phyloP scores from a whole-genome alignment of 1,139 yeast species.

The Martiniozyma asiatica region DNA sequence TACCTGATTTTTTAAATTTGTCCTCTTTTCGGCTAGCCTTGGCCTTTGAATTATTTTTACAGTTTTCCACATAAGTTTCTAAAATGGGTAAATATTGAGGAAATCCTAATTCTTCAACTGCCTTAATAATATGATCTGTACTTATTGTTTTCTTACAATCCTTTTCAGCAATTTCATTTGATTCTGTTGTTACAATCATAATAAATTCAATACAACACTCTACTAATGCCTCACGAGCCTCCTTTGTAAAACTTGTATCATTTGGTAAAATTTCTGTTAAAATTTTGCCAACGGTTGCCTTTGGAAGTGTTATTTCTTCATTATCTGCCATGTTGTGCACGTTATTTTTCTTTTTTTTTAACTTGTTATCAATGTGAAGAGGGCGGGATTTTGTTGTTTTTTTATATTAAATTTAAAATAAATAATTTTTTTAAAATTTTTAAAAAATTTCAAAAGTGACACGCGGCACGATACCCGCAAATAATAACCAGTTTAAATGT shows the following conservation, averaged over 20 bases:
- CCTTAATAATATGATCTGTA: conserved; percentile 89
- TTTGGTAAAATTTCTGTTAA: conserved; percentile 80
- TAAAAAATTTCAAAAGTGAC: too few species aligned
- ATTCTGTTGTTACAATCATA: conserved; percentile 86
- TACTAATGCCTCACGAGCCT: conserved; percentile 88
- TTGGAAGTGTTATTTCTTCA: conserved; percentile 24
- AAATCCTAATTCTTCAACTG: conserved; percentile 81
- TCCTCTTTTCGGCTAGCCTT: conserved; percentile 77
- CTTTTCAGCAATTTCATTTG: conserved; percentile 92
- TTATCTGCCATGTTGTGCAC: conserved; percentile 7
- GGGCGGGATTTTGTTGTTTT: too few species aligned
- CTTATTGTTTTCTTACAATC: conserved; percentile 96
- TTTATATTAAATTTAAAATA: too few species aligned
- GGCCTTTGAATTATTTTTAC: conserved; percentile 79
- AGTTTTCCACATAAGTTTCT: conserved; percentile 36
- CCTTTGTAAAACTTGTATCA: conserved; percentile 81
- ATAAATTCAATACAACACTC: conserved; percentile 95
- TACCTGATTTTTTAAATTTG: conserved; percentile 85
- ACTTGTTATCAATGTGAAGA: too few species aligned
- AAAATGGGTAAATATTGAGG: conserved; percentile 73
- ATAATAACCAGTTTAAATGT: too few species aligned
- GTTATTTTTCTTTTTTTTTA: background rate
- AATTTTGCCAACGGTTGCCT: conserved; percentile 91
- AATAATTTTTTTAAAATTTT: too few species aligned
- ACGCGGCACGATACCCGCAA: too few species aligned